These are phyloP conservation scores for Euphorbia pulcherrima DNA, from an alignment of 345 rosid genomes.

Conservation along the genomic window DNA sequence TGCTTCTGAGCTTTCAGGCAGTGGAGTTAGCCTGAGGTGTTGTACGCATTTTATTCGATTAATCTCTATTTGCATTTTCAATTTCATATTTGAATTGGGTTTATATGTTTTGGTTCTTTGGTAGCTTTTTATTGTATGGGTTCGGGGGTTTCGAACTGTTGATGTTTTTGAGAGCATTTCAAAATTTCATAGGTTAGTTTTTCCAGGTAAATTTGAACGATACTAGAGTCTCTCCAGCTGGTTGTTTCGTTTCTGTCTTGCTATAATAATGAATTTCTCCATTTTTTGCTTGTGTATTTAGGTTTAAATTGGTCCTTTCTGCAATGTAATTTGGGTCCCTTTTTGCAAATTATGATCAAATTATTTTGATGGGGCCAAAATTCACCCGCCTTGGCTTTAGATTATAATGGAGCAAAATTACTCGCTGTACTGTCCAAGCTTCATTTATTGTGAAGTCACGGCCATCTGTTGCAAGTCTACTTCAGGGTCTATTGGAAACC, in stretches of 20 bases:
- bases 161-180: background rate
- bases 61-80: background rate
- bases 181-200: background rate
- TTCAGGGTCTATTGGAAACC: no score
- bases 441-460: no score
- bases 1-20: background rate
- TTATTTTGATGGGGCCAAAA: no score
- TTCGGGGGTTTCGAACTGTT: background rate
- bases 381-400: no score
- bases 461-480: no score
- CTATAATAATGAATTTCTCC: background rate
- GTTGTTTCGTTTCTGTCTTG: slow-evolving; percentile 14
- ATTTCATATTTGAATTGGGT: background rate
- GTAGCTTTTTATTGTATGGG: slow-evolving; percentile 1
- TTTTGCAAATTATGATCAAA: no score
- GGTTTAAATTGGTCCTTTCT: background rate
- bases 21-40: slow-evolving; percentile 7
- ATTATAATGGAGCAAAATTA: no score
- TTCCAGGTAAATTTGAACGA: background rate
- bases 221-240: background rate
- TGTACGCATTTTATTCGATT: background rate
- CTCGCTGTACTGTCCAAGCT: no score
- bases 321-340: background rate
- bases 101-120: background rate
- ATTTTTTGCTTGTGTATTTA: background rate